Base-by-base conservation (phyloP, 1,284 basidiomycete species). In the Tilletia walkeri region DNA sequence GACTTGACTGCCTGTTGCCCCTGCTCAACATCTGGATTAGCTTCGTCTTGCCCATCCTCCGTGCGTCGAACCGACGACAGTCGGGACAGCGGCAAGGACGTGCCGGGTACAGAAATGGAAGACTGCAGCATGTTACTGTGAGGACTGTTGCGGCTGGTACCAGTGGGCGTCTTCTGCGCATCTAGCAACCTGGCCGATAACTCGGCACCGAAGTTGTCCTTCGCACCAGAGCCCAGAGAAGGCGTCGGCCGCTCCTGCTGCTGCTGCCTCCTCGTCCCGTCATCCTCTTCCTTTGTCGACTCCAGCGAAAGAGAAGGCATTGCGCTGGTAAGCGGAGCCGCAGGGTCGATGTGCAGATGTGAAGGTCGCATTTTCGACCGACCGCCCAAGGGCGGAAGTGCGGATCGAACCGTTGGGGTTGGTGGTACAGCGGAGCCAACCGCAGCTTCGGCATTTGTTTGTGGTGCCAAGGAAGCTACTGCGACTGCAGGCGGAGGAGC, bases 291-390 rank as follows among this genome's bases (percentile, higher is more conserved):
- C 59, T 63, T 63, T 18, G 59, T 39, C 34, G 59, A 34, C 12
- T 36, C 30, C 10, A 63, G 59, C 4, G 59, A 63, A 34, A 63
- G 59, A 16, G 38, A 39, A 10, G 59, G 59, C 59, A 63, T 63
- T 14, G 59, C 59, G 34, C 34, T 14, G 12, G 59, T 41, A 18
- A 63, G 38, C 10, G 36, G 36, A n/a, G 59, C 59, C 18, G 16
- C 36, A 12, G 36, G 30, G n/a, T 63, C 59, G 34, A 18, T n/a
- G 14, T 38, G 34, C 14, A 63, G 30, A 34, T 14, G 30, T 18
- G 59, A 41, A 14, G 59, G 59, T 1, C 14, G 30, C 12, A 39
- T 18, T 18, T 36, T 38, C 36, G 59, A 24, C 14, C 36, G 41
- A 6, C 59, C 59, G 3, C 36, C 16, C 30, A 63, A 24, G 7